phyloP scores from a whole-genome alignment of 495 filamentous ascomycete species.

The Penicillium paradoxum region DNA sequence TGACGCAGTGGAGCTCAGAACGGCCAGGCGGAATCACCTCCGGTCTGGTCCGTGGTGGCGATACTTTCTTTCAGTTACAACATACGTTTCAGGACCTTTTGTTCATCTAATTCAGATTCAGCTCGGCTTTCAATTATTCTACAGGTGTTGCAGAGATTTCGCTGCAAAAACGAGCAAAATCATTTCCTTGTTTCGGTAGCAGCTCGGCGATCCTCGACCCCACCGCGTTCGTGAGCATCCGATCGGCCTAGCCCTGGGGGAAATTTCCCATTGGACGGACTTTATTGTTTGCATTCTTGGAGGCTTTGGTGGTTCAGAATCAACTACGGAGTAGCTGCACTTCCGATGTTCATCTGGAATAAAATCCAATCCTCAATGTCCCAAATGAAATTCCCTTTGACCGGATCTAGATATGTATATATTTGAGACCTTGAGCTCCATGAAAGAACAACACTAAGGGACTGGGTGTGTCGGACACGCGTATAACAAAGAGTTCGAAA shows the following conservation, averaged over 20 bases:
- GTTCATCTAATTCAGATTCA: too few relatives aligned
- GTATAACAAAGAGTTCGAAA: neutral
- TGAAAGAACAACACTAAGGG: neutral
- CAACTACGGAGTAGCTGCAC: neutral
- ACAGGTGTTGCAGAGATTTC: too few relatives aligned
- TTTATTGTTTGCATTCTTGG: neutral
- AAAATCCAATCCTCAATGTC: neutral
- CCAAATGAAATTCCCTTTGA: neutral
- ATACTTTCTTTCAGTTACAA: neutral
- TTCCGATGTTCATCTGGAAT: neutral
- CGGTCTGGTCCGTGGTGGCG: slow-evolving; percentile 18
- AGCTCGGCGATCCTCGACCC: neutral
- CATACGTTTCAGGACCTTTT: neutral
- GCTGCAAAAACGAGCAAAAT: neutral
- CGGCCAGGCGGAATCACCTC: slow-evolving; percentile 13
- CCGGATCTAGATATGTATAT: neutral
- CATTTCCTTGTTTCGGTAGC: neutral
- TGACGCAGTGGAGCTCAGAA: slow-evolving; percentile 11
- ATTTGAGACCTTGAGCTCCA: neutral
- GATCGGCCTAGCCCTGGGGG: neutral
- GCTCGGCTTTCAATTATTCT: too few relatives aligned
- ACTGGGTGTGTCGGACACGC: neutral
- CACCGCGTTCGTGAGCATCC: neutral
- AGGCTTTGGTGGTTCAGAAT: neutral
- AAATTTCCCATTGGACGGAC: neutral